These are phyloP conservation scores for Camelina neglecta DNA, from an alignment of 345 rosid species.

Conservation along the genomic window DNA sequence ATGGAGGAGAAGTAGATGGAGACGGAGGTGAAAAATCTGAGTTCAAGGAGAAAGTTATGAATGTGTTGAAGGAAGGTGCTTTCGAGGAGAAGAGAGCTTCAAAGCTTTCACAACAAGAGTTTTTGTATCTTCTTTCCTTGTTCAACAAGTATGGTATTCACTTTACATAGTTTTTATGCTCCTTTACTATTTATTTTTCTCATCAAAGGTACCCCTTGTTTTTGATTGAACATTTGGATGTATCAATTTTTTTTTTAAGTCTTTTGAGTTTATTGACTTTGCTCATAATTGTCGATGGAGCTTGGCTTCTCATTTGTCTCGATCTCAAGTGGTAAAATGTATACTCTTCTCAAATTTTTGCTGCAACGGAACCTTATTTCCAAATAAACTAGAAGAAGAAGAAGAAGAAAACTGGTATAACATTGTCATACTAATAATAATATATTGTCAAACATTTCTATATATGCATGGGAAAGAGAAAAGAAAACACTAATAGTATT, in stretches of 20 bases:
- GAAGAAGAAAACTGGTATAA: background rate
- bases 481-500: background rate
- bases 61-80: slow-evolving; percentile 68
- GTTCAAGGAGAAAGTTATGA: slow-evolving; percentile 70
- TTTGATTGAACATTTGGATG: background rate
- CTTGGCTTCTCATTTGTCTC: background rate
- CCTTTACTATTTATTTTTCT: background rate
- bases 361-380: background rate
- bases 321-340: background rate
- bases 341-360: background rate
- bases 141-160: slow-evolving; percentile 90
- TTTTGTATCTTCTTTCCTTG: slow-evolving; percentile 75
- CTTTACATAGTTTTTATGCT: slow-evolving; percentile 48
- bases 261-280: background rate
- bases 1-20: slow-evolving; percentile 43
- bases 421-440: background rate
- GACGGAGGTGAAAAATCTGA: slow-evolving; percentile 58
- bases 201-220: slow-evolving; percentile 17
- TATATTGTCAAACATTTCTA: background rate
- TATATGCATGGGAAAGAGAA: too few species aligned
- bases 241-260: background rate
- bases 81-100: slow-evolving; percentile 82
- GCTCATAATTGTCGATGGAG: background rate
- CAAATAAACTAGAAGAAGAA: background rate
- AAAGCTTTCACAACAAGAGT: slow-evolving; percentile 77